Evolutionary conservation across 2,329 filamentous ascomycete species (phyloP), one percentile per base, ranked within the genome.

Genomic region (Trichoderma sp.): DNA sequence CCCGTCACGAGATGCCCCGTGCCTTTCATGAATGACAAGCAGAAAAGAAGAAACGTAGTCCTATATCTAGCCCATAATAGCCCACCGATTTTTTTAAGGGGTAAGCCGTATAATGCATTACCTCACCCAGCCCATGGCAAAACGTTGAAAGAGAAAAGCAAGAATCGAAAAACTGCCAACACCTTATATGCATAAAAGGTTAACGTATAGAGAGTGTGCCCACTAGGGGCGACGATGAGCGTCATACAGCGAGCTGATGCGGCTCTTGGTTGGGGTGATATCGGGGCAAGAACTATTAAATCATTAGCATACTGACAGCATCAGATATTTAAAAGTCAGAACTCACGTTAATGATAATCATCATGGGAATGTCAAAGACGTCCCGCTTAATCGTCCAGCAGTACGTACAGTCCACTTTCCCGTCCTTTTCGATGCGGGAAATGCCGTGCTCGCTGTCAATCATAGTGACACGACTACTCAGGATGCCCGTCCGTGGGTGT

Each of bases 271-370:
- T 86, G 58, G 86, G 86, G 75, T 87, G 87, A 75, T 89, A 90
- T 77, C 88, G 86, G 62, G 88, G 88, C 70, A 90, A 78, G 76
- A 90, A 90, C 88, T 90, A 72, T 4, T 4, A 50, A 26, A 7
- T 12, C 26, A 73, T 79, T 64, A 80, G 78, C 57, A 43, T 3
- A 7, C n/a, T 43, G 6, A 4, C 3, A 13, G 20, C 43, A 20
- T 6, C 4, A 6, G 9, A 26, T 5, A n/a, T 7, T 6, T 17
- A 23, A 1, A 15, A 20, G 23, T 3, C 36, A 17, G 1, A 9
- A 91, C 95, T 91, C 81, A 98, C 96, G 84, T 98, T 98, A 85
- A 98, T 95, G 78, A 98, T 93, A 81, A 98, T 97, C 84, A 98
- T 87, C 94, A 98, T 97, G 26, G 96, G 96, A 81, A 98, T 97